These are phyloP conservation scores for Talaromyces sp. DNA, from an alignment of 2,329 filamentous ascomycete species.

Conservation along the genomic window DNA sequence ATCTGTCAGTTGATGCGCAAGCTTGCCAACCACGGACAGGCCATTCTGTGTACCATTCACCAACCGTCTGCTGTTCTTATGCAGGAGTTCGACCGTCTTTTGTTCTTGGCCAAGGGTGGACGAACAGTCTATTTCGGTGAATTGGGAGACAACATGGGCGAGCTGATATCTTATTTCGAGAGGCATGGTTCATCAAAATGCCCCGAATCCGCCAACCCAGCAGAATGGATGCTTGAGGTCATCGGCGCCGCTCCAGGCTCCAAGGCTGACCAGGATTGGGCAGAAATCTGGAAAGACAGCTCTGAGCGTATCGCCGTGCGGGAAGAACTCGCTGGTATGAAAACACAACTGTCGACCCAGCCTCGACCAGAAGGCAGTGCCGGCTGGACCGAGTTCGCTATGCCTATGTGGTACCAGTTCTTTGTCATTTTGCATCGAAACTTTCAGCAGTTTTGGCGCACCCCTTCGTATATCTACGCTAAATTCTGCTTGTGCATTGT, in stretches of 20 bases:
- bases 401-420: constrained; percentile 66
- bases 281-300: constrained; percentile 57
- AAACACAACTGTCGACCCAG: constrained; percentile 54
- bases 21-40: constrained; percentile 81
- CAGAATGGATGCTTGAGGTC: constrained; percentile 67
- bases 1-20: constrained; percentile 86
- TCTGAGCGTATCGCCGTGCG: constrained; percentile 55
- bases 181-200: constrained; percentile 59
- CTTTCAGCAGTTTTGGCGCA: constrained; percentile 91
- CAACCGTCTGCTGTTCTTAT: constrained; percentile 93
- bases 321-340: constrained; percentile 52
- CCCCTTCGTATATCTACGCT: constrained; percentile 82
- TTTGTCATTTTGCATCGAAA: constrained; percentile 66
- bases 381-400: constrained; percentile 73
- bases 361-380: constrained; percentile 23
- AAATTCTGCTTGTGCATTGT: constrained; percentile 62
- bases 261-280: constrained; percentile 62
- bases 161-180: constrained; percentile 74
- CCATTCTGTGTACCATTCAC: constrained; percentile 92
- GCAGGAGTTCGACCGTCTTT: constrained; percentile 68
- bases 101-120: constrained; percentile 62
- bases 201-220: constrained; percentile 62
- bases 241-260: constrained; percentile 61
- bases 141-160: constrained; percentile 55
- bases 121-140: constrained; percentile 67